phyloP scores from a whole-genome alignment of 805 yeast genomes.

The Pachysolen tannophilus region DNA sequence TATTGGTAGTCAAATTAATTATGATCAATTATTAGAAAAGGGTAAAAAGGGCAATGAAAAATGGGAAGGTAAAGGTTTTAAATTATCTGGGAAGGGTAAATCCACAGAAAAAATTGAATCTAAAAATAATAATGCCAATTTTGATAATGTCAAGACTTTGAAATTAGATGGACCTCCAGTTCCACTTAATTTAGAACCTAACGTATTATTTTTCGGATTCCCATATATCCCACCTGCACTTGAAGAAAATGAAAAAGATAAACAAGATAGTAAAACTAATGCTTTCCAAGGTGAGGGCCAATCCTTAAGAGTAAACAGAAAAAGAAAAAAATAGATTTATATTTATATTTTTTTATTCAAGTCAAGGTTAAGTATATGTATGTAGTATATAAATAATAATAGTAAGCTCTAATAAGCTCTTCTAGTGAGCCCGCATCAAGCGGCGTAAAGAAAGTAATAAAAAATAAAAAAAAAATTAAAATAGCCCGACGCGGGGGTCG shows the following conservation, averaged over 20 bases:
- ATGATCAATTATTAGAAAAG: slow-evolving; percentile 46
- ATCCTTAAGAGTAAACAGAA: slow-evolving; percentile 57
- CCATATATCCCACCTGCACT: slow-evolving; percentile 52
- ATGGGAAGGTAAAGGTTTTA: slow-evolving; percentile 61
- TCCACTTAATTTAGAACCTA: slow-evolving; percentile 68
- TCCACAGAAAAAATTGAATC: slow-evolving; percentile 25
- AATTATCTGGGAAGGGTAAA: slow-evolving; percentile 54
- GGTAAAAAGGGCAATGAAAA: slow-evolving; percentile 18
- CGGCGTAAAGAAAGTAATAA: no score
- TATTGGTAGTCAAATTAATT: slow-evolving; percentile 53
- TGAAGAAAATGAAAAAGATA: slow-evolving; percentile 26
- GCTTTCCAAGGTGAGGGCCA: slow-evolving; percentile 66
- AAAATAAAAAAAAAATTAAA: no score
- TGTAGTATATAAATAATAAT: no score
- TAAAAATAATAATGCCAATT: slow-evolving; percentile 13
- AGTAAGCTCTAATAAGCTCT: no score
- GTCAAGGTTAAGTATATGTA: no score
- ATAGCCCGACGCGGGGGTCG: no score
- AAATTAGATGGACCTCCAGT: slow-evolving; percentile 59
- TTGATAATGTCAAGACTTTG: slow-evolving; percentile 29
- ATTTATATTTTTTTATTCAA: background rate
- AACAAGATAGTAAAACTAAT: slow-evolving; percentile 15
- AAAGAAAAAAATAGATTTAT: slow-evolving; percentile 5
- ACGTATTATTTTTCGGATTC: slow-evolving; percentile 89
- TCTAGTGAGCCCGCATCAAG: no score